These are phyloP conservation scores for Sporothrix schenckii DNA, from an alignment of 2,329 filamentous ascomycete genomes.

Conservation along the genomic window DNA sequence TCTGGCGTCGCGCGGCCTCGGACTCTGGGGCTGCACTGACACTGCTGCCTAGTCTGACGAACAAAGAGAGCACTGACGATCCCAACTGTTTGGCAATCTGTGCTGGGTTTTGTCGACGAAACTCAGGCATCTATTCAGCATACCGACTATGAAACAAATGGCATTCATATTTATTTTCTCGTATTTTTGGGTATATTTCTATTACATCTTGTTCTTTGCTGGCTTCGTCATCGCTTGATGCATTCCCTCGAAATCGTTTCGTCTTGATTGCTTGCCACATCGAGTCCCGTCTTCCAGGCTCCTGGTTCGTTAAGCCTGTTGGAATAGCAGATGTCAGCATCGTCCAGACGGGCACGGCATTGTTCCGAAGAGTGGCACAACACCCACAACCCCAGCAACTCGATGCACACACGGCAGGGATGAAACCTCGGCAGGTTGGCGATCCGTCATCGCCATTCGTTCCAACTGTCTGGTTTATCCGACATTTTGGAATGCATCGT, in stretches of 20 bases:
- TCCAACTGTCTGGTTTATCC: not conserved
- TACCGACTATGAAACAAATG: constrained; percentile 15
- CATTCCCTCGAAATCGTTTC: not conserved
- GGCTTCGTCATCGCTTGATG: too few species aligned
- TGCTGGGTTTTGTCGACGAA: constrained; percentile 42
- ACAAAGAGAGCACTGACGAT: constrained; percentile 65
- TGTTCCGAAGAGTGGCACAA: not conserved
- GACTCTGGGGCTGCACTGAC: constrained; percentile 31
- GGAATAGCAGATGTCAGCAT: not conserved
- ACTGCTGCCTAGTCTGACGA: constrained; percentile 48
- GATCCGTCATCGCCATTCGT: not conserved
- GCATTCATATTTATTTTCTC: constrained; percentile 32
- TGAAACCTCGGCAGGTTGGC: constrained; percentile 22
- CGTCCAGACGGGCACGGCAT: constrained; percentile 13
- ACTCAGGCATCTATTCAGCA: not conserved
- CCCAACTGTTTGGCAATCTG: not conserved
- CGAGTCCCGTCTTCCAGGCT: constrained; percentile 2
- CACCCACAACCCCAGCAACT: not conserved
- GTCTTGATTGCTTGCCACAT: not conserved
- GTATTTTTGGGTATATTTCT: not conserved
- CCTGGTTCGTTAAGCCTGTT: not conserved
- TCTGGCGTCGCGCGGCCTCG: constrained; percentile 24
- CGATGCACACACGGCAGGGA: constrained; percentile 25
- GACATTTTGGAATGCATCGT: not conserved
- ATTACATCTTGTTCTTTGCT: too few species aligned